Conservation (phyloP, 2,329 filamentous ascomycete genomes). For the Aspergillus bombycis region DNA sequence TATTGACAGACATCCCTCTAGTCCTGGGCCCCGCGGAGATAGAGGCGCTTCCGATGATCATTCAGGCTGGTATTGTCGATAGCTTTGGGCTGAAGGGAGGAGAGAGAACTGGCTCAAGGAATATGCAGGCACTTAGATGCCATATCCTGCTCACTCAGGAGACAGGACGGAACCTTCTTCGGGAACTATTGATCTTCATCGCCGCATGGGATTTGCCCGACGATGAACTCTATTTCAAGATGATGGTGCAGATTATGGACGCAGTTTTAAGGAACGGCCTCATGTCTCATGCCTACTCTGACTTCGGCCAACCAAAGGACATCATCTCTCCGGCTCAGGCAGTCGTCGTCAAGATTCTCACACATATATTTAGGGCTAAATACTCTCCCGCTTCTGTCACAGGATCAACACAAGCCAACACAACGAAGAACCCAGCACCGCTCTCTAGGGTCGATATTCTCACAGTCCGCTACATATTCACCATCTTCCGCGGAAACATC, state of each 20-base stretch:
- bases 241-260: conserved; percentile 94
- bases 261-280: conserved; percentile 87
- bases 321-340: conserved; percentile 95
- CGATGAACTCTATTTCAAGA: conserved; percentile 91
- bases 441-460: conserved; percentile 61
- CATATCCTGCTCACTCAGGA: conserved; percentile 88
- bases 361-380: conserved; percentile 78
- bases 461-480: conserved; percentile 86
- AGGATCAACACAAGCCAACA: conserved; percentile 56
- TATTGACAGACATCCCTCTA: conserved; percentile 91
- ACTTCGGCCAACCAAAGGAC: conserved; percentile 88
- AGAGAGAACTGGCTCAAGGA: conserved; percentile 63
- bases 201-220: conserved; percentile 96
- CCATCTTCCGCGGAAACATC: conserved; percentile 87
- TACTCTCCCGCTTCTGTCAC: conserved; percentile 52
- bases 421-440: conserved; percentile 60
- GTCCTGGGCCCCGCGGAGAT: conserved; percentile 94
- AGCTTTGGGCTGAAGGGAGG: conserved; percentile 72
- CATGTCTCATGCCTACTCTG: conserved; percentile 89
- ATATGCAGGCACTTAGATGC: conserved; percentile 86
- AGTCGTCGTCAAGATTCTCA: conserved; percentile 86
- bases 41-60: conserved; percentile 94
- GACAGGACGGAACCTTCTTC: conserved; percentile 83
- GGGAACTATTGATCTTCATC: conserved; percentile 93
- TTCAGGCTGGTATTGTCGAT: conserved; percentile 91